Evolutionary conservation across 73 alveolate species (phyloP).

Genomic region (Paraurostyla sp.): DNA sequence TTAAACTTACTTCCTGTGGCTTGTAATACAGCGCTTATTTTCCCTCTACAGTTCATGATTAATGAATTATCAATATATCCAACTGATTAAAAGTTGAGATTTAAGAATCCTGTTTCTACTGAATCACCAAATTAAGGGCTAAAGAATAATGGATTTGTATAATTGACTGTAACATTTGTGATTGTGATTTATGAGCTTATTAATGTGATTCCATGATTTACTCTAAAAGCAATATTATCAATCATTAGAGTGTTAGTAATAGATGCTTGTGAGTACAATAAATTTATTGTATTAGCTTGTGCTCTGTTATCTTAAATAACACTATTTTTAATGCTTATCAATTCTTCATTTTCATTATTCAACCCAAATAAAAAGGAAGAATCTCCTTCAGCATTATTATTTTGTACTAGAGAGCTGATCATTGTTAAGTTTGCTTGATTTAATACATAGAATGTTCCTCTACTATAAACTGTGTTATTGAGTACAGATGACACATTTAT

Average conservation of each 20-base stretch:
- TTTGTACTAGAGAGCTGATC: too few relatives aligned
- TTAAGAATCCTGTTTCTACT: conserved; percentile 59
- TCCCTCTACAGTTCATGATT: conserved; percentile 33
- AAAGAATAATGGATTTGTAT: neutral
- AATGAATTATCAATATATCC: neutral
- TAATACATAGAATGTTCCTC: too few relatives aligned
- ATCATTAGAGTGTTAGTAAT: neutral
- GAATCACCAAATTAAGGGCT: neutral
- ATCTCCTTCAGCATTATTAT: too few relatives aligned
- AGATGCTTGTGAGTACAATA: neutral
- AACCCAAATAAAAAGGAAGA: too few relatives aligned
- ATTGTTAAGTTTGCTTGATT: too few relatives aligned
- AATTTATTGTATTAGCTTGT: neutral
- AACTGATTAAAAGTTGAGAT: conserved; percentile 15
- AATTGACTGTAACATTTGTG: conserved; percentile 1
- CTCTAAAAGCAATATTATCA: conserved; percentile 12
- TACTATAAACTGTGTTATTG: neutral
- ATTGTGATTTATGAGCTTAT: neutral
- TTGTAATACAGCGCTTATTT: conserved; percentile 6
- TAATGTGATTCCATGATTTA: conserved; percentile 50
- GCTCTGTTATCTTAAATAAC: neutral
- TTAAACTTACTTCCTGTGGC: conserved; percentile 61
- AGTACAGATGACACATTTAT: neutral
- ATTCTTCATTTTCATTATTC: too few relatives aligned
- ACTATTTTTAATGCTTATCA: neutral